Evolutionary conservation across 768 basidiomycete species (phyloP), one percentile per base, ranked within the genome.

Genomic region (Lactarius akahatsu): DNA sequence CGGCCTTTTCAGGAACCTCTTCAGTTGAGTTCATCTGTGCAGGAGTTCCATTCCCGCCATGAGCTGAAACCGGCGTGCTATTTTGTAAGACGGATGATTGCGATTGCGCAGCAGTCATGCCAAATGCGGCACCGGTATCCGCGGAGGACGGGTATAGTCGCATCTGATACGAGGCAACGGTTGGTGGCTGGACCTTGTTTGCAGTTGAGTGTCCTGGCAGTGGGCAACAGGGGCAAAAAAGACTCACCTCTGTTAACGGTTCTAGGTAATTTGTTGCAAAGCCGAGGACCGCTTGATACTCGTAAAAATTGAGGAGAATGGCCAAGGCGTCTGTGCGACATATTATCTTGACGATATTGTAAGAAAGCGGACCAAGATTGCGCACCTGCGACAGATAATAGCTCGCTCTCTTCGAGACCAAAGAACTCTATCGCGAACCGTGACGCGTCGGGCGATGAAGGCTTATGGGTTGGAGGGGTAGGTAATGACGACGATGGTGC

Each of bases 381-480:
- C 79, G 67, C 67, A 91, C 91, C 90, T 77, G 86, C 82, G 52
- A 91, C 81, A 57, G 79, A 77, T 23, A 75, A 74, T 47, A 90
- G 77, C 71, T 92, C 87, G 38, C 76, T 71, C 65, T 88, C 85
- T 61, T 78, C 82, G 66, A 93, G 83, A 15, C 81, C 81, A 72
- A 88, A 90, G 72, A 86, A 80, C 69, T 90, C 87, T 54, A 91
- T 78, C 10, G 84, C 88, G 72, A 86, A 85, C 65, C 89, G 82
- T 47, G 85, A 83, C 23, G 85, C 84, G 72, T 90, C 87, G 59
- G 90, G 89, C 43, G 88, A 89, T 43, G 85, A 80, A 20, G 89
- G 84, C 70, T 91, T 87, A 71, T 91, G 85, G 28, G 90, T 86
- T 28, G 91, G 91, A 40, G 91, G 91, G 7, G 90, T 92, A 59